These are phyloP conservation scores for Aspergillus calidoustus DNA, from an alignment of 2,329 filamentous ascomycete genomes.

Conservation along the genomic window DNA sequence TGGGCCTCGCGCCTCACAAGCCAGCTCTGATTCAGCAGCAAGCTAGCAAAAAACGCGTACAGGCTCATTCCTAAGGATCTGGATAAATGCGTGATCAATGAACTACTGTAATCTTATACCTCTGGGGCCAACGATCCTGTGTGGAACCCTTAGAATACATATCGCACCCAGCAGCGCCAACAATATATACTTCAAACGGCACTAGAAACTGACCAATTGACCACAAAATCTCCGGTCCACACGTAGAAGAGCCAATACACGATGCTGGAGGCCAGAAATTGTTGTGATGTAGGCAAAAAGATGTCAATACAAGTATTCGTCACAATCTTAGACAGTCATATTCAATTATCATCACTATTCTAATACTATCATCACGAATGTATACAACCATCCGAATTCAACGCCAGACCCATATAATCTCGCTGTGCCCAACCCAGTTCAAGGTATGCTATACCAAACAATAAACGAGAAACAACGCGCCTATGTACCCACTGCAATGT, in stretches of 20 bases:
- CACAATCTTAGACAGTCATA: neutral
- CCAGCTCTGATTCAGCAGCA: neutral
- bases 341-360: slow-evolving; percentile 4
- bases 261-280: no score
- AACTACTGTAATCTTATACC: no score
- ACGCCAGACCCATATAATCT: slow-evolving; percentile 26
- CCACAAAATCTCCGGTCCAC: no score
- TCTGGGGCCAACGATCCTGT: no score
- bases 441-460: slow-evolving; percentile 18
- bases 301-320: neutral
- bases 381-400: neutral
- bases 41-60: neutral
- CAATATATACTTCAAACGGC: no score
- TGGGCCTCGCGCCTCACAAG: neutral
- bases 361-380: slow-evolving; percentile 2
- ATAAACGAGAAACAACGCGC: slow-evolving; percentile 9
- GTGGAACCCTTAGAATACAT: no score
- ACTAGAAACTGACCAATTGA: no score
- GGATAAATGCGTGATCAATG: no score
- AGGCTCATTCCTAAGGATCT: neutral
- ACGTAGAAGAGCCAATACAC: no score
- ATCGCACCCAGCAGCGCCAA: no score
- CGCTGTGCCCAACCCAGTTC: slow-evolving; percentile 25
- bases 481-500: slow-evolving; percentile 14
- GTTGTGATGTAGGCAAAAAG: neutral